phyloP scores from a whole-genome alignment of 306 rosid species.

The Echinosophora koreensis region DNA sequence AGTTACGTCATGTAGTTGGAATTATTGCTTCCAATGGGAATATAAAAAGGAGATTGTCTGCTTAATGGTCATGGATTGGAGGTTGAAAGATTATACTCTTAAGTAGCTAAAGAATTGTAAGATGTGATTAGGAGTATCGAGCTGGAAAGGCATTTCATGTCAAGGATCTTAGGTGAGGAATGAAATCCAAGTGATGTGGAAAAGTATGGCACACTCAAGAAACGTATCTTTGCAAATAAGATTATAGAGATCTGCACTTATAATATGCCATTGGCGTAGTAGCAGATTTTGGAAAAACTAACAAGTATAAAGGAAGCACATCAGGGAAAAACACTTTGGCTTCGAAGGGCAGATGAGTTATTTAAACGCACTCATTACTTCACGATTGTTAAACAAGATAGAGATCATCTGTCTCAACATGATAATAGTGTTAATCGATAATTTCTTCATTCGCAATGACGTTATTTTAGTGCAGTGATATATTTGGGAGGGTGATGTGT shows the following conservation, averaged over 20 bases:
- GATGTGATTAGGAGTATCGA: slow-evolving; percentile 50
- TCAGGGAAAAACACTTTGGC: background rate
- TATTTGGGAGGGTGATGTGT: slow-evolving; percentile 1
- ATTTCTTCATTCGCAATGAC: slow-evolving; percentile 32
- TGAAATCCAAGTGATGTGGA: slow-evolving; percentile 47
- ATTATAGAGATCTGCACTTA: background rate
- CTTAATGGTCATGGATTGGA: slow-evolving; percentile 42
- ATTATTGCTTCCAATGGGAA: slow-evolving; percentile 56
- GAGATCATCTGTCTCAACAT: no score
- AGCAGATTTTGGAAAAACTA: slow-evolving; percentile 20
- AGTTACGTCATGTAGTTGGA: slow-evolving; percentile 46
- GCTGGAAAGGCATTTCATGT: slow-evolving; percentile 49
- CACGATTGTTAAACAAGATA: slow-evolving; percentile 3
- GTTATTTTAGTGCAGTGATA: slow-evolving; percentile 1
- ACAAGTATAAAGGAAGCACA: background rate
- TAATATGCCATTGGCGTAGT: slow-evolving; percentile 29
- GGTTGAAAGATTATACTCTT: slow-evolving; percentile 38
- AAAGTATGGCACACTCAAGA: slow-evolving; percentile 39
- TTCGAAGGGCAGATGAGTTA: background rate
- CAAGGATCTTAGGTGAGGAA: slow-evolving; percentile 39
- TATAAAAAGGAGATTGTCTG: slow-evolving; percentile 45
- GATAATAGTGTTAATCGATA: background rate
- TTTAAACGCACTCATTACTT: slow-evolving; percentile 4
- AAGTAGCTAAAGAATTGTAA: slow-evolving; percentile 45
- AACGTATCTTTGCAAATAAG: slow-evolving; percentile 45